Evolutionary conservation across 371 early-diverging fungal genomes (phyloP), one percentile per base, ranked within the genome.

Genomic region (Mortierella sp.): DNA sequence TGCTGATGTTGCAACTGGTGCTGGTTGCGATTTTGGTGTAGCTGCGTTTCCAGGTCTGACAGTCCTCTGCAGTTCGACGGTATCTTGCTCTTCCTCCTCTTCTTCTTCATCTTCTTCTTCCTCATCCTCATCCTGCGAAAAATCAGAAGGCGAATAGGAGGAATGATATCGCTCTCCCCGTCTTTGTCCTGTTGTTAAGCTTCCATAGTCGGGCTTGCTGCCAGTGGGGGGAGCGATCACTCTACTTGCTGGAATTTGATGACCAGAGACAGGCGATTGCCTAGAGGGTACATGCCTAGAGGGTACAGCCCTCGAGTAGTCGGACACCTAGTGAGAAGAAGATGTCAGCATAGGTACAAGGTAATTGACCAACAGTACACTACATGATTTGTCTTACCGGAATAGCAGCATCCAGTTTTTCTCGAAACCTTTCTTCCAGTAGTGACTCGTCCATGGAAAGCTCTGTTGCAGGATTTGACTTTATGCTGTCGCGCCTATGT

Each of bases 61-160:
- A 37, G 45, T 35, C 3, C 55, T 45, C 20, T 59, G 65, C 24
- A 64, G 59, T 32, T 79, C 79, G 3, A 55, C 68, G 3, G 79
- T 79, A 26, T 70, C 58, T 22, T 77, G 65, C 20, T 68, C 68
- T 12, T 68, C 45, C 30, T 77, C 77, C 3, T 64, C 68, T 16
- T 64, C 68, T 20, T 63, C 55, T 3, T 58, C 76, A 0, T 68
- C 45, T 10, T 28, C 62, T 9, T 64, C 49, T 5, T 62, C 69
- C 3, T 52, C 26, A 12, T 58, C 78, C 2, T 57, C 66, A 18
- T 45, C 40, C 26, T 55, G 57, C 16, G 78, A 69, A 55, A 62
- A 73, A 11, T 73, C 73, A 6, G 78, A 69, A 14, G 70, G 78
- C 10, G 78, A 73, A 39, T 78, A 78, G 8, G 78, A 73, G 2